phyloP scores from a whole-genome alignment of 2,329 filamentous ascomycete genomes.

The Rhynchosporium agropyri region DNA sequence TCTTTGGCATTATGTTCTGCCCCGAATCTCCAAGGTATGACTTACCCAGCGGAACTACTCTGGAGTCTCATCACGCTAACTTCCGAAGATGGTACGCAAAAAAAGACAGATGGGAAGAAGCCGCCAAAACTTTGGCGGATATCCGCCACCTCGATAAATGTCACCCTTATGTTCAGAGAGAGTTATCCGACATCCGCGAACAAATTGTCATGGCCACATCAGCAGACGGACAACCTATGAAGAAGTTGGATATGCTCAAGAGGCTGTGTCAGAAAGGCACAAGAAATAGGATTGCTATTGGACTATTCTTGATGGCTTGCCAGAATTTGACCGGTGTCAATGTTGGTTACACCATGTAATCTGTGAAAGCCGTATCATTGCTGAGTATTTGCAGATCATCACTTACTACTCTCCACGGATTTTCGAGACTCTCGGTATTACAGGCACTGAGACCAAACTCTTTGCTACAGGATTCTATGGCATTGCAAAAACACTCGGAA shows the following conservation, averaged over 20 bases:
- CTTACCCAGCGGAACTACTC: background rate
- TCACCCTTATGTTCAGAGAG: conserved; percentile 49
- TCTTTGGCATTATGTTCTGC: conserved; percentile 37
- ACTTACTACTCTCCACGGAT: conserved; percentile 60
- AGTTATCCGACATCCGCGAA: conserved; percentile 49
- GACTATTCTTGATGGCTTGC: conserved; percentile 14
- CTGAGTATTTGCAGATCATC: conserved; percentile 36
- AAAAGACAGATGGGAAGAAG: conserved; percentile 39
- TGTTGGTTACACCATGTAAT: conserved; percentile 44
- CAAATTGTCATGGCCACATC: conserved; percentile 38
- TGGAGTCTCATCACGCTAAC: background rate
- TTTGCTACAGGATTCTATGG: conserved; percentile 61
- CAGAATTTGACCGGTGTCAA: conserved; percentile 60
- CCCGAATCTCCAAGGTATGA: conserved; percentile 39
- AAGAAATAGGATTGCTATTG: conserved; percentile 14
- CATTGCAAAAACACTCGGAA: conserved; percentile 56
- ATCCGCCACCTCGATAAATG: conserved; percentile 50
- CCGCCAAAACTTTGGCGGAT: conserved; percentile 45
- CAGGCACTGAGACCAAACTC: conserved; percentile 55
- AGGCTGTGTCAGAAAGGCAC: conserved; percentile 14
- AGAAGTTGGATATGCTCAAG: conserved; percentile 14
- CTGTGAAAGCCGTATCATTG: background rate
- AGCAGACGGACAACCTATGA: conserved; percentile 5
- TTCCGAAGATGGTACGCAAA: conserved; percentile 13
- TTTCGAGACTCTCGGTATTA: conserved; percentile 57